Conservation (phyloP, 179 eudicot genomes). For the Silene vulgaris region DNA sequence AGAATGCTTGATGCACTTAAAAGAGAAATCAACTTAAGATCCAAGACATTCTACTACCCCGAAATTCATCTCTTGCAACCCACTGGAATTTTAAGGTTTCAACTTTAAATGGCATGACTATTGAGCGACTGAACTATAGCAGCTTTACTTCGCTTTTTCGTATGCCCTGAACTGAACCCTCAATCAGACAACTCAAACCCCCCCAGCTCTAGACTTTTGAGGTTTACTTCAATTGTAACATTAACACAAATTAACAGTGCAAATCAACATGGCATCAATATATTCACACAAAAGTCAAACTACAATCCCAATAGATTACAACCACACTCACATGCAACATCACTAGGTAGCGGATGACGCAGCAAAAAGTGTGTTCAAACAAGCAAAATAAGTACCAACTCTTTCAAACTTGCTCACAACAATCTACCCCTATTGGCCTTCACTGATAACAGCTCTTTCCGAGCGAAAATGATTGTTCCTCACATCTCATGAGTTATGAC, state of each 20-base stretch:
- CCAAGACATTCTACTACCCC: too few relatives aligned
- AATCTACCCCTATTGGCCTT: neutral
- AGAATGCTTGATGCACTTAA: too few relatives aligned
- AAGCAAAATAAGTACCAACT: neutral
- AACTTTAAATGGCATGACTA: too few relatives aligned
- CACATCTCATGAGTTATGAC: neutral
- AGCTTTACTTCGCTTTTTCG: too few relatives aligned
- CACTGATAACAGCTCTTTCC: neutral
- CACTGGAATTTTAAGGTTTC: too few relatives aligned
- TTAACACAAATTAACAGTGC: neutral
- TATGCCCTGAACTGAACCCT: neutral
- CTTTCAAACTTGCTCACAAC: neutral
- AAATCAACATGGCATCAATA: neutral
- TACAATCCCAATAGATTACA: neutral
- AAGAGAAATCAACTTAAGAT: too few relatives aligned
- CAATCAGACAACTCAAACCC: conserved; percentile 10
- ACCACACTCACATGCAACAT: neutral
- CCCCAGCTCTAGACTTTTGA: neutral
- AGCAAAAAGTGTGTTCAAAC: neutral
- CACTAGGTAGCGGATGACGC: neutral
- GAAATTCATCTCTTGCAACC: too few relatives aligned
- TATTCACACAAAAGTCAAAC: neutral
- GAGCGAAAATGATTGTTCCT: neutral
- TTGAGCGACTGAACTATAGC: too few relatives aligned
- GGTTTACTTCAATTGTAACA: neutral